Conservation (phyloP, 2,329 filamentous ascomycete genomes). For the Pseudocercospora pini-densiflorae region DNA sequence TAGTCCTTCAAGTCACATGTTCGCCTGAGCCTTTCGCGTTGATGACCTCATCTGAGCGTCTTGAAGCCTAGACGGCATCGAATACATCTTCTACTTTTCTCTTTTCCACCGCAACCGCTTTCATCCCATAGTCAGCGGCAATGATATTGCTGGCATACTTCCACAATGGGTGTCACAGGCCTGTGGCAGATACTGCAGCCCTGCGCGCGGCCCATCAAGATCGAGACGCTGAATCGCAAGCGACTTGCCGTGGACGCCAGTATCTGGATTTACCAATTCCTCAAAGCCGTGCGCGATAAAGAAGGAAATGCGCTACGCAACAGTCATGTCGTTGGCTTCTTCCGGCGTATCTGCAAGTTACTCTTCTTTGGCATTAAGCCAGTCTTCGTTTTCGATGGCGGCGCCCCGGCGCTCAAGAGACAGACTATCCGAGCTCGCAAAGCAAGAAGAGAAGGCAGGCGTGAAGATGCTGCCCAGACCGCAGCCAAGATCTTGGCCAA, state of each 20-base stretch:
- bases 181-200: conserved; percentile 97
- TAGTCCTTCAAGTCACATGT: not conserved
- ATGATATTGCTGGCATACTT: conserved; percentile 3
- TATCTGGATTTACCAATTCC: conserved; percentile 99
- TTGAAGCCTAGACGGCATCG: not conserved
- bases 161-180: conserved; percentile 92
- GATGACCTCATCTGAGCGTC: conserved; percentile 1
- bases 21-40: not conserved
- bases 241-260: conserved; percentile 96
- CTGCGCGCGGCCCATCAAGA: conserved; percentile 92
- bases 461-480: conserved; percentile 90
- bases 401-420: conserved; percentile 86
- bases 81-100: not conserved
- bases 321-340: conserved; percentile 96
- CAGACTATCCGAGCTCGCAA: conserved; percentile 85
- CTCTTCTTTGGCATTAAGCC: conserved; percentile 96
- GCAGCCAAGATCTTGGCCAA: conserved; percentile 89
- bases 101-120: not conserved
- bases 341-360: conserved; percentile 96
- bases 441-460: conserved; percentile 78
- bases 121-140: not conserved
- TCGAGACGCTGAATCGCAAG: conserved; percentile 94
- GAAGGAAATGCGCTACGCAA: conserved; percentile 96
- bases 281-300: conserved; percentile 98
- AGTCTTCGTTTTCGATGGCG: conserved; percentile 97